Conservation (phyloP, 2,329 filamentous ascomycete genomes). For the Penicillium aurantiogriseum region DNA sequence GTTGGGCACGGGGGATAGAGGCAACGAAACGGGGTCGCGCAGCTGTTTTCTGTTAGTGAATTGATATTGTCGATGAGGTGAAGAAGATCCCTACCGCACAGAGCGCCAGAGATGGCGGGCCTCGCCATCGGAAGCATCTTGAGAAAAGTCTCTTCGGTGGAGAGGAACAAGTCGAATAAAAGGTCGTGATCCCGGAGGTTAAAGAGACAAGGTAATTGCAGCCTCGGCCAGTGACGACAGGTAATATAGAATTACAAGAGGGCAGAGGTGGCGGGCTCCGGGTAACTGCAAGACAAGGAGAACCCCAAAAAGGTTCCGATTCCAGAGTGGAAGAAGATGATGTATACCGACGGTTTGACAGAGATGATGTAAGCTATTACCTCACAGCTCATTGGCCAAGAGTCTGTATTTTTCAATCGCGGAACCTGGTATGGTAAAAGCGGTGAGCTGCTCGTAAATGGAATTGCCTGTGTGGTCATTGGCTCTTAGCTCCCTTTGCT, state of each 20-base stretch:
- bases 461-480: constrained; percentile 19
- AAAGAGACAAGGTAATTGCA: neutral
- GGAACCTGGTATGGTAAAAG: constrained; percentile 18
- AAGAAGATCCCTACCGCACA: constrained; percentile 25
- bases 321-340: constrained; percentile 14
- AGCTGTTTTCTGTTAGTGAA: constrained; percentile 23
- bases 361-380: constrained; percentile 16
- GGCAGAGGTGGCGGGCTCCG: constrained; percentile 20
- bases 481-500: constrained; percentile 8
- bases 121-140: constrained; percentile 30
- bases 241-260: constrained; percentile 5
- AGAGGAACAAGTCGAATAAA: constrained; percentile 2
- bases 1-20: constrained; percentile 35
- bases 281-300: constrained; percentile 19
- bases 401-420: neutral
- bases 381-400: constrained; percentile 5
- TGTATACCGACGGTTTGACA: constrained; percentile 13
- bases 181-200: neutral
- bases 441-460: constrained; percentile 22
- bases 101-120: constrained; percentile 29
- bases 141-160: constrained; percentile 1
- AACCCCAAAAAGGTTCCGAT: constrained; percentile 20
- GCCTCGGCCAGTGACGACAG: constrained; percentile 8
- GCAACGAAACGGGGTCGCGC: constrained; percentile 31
- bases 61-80: constrained; percentile 4